Evolutionary conservation across 805 yeast species (phyloP), one percentile per base, ranked within the genome.

Genomic region (Myxozyma melibiosi): DNA sequence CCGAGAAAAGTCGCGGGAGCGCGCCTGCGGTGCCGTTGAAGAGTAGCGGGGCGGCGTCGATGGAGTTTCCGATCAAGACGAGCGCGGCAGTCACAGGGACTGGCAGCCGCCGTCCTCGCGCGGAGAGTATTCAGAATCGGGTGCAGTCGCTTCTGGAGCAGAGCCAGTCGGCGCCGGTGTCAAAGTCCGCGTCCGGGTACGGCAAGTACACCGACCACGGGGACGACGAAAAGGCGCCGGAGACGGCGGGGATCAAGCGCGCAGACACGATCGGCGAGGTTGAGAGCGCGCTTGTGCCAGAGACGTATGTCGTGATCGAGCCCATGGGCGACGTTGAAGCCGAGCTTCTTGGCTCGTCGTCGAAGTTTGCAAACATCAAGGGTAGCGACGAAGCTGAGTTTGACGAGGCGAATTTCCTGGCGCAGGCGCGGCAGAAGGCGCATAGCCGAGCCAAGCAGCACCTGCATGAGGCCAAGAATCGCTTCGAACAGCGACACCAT

Each of bases 141-240:
- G 58, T 62, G n/a, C 65, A 62, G 33, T 13, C 35, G 13, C 54
- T 62, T 7, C 28, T 62, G 1, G 47, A 58, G 6, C 63, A 63
- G 22, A 39, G 55, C 18, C 63, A 62, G 43, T 24, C 40, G 39
- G 75, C 79, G 4, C 76, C 76, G 1, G 70, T 76, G 0, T 65
- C 71, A 11, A 82, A 79, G 63, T 80, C 89, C 0, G 92, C 92
- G 0, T 71, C 77, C 2, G 94, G 94, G 0, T 87, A 87, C 68
- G 94, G 94, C 1, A 80, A 81, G 65, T 85, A 78, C 65, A 81
- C 88, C 0, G 46, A 49, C 14, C 18, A 40, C 5, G n/a, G n/a
- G n/a, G n/a, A n/a, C 13, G 52, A 48, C 13, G 42, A 27, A 1
- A 20, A 34, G 2, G 27, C 8, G 9, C 14, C 18, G 6, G 35